Base-by-base conservation (phyloP, 257 asterid genomes). In the Craterostigma plantagineum region DNA sequence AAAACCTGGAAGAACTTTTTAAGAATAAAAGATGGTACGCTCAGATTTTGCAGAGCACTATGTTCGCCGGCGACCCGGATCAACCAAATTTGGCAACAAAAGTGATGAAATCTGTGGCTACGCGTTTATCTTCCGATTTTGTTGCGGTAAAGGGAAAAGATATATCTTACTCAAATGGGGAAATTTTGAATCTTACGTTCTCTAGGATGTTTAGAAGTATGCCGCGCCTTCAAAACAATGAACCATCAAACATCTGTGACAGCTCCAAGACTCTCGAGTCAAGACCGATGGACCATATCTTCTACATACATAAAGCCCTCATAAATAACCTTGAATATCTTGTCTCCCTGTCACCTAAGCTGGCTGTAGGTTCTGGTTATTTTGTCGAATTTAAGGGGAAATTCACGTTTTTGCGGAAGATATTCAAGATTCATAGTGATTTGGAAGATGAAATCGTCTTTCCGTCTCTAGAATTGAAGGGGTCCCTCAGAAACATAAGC, bases 381-480 rank as follows among this genome's bases (percentile, higher is more conserved):
- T 63, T 83, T 62, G 43, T 56, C 3, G 75, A 76, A 59, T 76
- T 83, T 42, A 52, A 46, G 52, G 72, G 53, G 30, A 54, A 66
- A 35, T 76, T 76, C 62, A 55, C 66, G 23, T 62, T 55, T 44
- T 33, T 84, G 41, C 71, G 56, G 33, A 58, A 48, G 55, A 62
- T 84, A 40, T 77, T 73, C 46, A 70, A 71, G 47, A 30, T 60
- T 49, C 95, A 83, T 52, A 76, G 85, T 49, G 59, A 56, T 53
- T 64, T 83, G 5, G 93, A 83, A 63, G 91, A 73, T 54, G 78
- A 66, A 54, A 59, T 75, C 56, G 66, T 67, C 44, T 84, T 84
- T 58, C 95, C 95, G 9, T 81, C 83, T 50, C 63, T 79, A 53
- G 95, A 84, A 53, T 68, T 77, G 11, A 84, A 66, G 78, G 87